Percentiles rank a stretch among this genome's conserved stretches.
Evolutionary conservation across 805 yeast genomes (phyloP).

Genomic region (Saccharomycopsis vini): DNA sequence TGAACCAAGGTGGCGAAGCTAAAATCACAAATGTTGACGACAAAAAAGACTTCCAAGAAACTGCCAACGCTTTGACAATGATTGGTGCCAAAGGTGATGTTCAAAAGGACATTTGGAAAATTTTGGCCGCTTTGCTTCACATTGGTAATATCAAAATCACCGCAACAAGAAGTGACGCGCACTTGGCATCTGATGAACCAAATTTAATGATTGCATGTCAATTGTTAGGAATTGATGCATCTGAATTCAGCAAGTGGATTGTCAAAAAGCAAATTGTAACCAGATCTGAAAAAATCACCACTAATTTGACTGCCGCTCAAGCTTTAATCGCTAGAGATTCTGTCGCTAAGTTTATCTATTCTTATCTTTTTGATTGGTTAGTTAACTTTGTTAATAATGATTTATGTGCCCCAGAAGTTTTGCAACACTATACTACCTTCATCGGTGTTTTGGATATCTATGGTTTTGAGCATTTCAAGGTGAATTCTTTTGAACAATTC

Average conservation of each 20-base stretch:
- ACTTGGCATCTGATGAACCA: conserved; percentile 78
- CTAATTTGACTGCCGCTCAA: conserved; percentile 73
- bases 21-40: conserved; percentile 75
- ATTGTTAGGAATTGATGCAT: conserved; percentile 70
- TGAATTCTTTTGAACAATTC: conserved; percentile 92
- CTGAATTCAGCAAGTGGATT: conserved; percentile 77
- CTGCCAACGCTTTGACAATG: conserved; percentile 65
- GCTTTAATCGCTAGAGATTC: conserved; percentile 92
- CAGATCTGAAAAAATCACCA: conserved; percentile 84
- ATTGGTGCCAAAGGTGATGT: conserved; percentile 60
- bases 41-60: conserved; percentile 62
- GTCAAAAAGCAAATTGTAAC: conserved; percentile 86
- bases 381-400: conserved; percentile 77
- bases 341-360: conserved; percentile 89
- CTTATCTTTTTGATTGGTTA: conserved; percentile 92
- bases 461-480: conserved; percentile 93
- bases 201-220: conserved; percentile 74
- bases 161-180: conserved; percentile 78
- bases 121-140: conserved; percentile 83
- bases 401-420: conserved; percentile 67
- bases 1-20: conserved; percentile 80
- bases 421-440: conserved; percentile 52
- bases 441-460: conserved; percentile 96
- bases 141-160: conserved; percentile 86
- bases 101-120: conserved; percentile 62